Evolutionary conservation across 148 eudicot genomes (phyloP), one percentile per base, ranked within the genome.

Genomic region (Mesembryanthemum crystallinum): DNA sequence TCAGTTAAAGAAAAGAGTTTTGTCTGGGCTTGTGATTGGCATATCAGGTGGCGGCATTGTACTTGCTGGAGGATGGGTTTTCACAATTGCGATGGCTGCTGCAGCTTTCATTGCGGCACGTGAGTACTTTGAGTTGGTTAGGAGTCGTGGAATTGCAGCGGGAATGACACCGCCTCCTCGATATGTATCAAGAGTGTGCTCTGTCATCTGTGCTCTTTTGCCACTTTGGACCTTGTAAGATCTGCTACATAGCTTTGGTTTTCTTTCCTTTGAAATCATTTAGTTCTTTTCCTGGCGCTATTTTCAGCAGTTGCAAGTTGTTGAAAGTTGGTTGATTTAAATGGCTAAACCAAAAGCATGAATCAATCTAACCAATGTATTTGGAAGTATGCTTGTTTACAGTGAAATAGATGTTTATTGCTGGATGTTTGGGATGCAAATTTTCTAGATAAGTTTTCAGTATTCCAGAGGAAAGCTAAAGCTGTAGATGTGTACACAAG

Each of bases 141-240:
- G 98, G 71, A 94, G 98, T 74, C 89, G 87, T 67, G 97, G 98
- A 29, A 89, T 94, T 67, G 83, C 98, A 60, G 80, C 84, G 52
- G 97, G 98, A 77, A 94, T 94, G 98, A 90, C 96, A 18, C 98
- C 97, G 11, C 98, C 98, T 64, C 98, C 98, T 76, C 90, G 90
- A 83, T 92, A 85, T 81, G 89, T 92, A 33, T 92, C 98, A 28
- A 87, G 94, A 87, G 92, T 89, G 79, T 94, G 93, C 80, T 92
- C 97, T 39, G 90, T 92, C 52, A 88, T 92, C 59, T 92, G 93
- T 72, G 82, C 93, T 76, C 83, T 94, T 62, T 86, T 92, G 94
- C 98, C 98, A 71, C 47, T 94, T 28, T 76, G 89, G 77, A 92
- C 98, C 72, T 76, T 94, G 97, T 94, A 94, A 90, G 97, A 81